Percentiles rank a stretch among this genome's conserved stretches.
Conservation (phyloP, 2,329 filamentous ascomycete species). For the Hypoxylon sp. region DNA sequence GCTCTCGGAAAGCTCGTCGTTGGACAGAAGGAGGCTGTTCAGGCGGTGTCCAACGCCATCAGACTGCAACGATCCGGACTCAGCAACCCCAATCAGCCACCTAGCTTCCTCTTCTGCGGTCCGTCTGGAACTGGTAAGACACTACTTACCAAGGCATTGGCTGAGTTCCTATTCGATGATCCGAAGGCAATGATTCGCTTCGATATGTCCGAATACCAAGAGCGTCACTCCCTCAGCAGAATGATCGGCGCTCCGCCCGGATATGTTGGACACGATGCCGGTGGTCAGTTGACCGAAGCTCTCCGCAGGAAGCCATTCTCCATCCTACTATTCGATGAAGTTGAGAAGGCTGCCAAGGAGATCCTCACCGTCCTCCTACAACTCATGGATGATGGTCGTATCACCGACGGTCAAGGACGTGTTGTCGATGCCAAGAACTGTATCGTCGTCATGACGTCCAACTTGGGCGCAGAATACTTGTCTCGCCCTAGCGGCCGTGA, state of each 20-base stretch:
- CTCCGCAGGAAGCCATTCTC: slow-evolving; percentile 96
- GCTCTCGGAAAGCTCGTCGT: slow-evolving; percentile 86
- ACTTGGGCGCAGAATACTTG: slow-evolving; percentile 95
- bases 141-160: slow-evolving; percentile 93
- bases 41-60: slow-evolving; percentile 94
- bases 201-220: slow-evolving; percentile 99
- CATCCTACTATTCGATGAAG: slow-evolving; percentile 96
- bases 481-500: slow-evolving; percentile 80
- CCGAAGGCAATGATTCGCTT: slow-evolving; percentile 98
- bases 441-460: slow-evolving; percentile 99
- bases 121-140: slow-evolving; percentile 99
- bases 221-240: slow-evolving; percentile 91
- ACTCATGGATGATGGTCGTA: slow-evolving; percentile 98
- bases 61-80: slow-evolving; percentile 94
- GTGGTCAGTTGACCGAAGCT: slow-evolving; percentile 94
- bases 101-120: slow-evolving; percentile 98
- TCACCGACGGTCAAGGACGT: slow-evolving; percentile 97
- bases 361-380: slow-evolving; percentile 97
- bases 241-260: slow-evolving; percentile 99
- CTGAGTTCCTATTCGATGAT: slow-evolving; percentile 98
- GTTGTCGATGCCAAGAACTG: slow-evolving; percentile 97
- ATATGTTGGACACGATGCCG: slow-evolving; percentile 96
- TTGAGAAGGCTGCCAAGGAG: slow-evolving; percentile 99
- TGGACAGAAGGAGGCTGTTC: slow-evolving; percentile 93
- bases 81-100: slow-evolving; percentile 94